phyloP scores from a whole-genome alignment of 2,329 filamentous ascomycete species.

The Aspergillus pseudonomiae region DNA sequence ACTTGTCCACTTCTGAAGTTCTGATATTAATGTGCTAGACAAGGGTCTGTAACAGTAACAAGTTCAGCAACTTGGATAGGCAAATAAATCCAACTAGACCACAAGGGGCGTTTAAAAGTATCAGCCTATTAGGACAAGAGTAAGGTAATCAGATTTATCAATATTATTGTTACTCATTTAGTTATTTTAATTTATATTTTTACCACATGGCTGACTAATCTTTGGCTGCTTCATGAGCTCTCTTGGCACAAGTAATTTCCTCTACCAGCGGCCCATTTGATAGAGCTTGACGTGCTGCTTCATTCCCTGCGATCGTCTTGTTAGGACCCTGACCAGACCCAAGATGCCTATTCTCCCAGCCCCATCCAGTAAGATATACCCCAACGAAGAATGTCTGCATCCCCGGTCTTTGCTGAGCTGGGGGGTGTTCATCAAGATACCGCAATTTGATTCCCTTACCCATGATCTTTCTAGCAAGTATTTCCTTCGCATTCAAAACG shows the following conservation, averaged over 20 bases:
- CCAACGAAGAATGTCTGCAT: conserved; percentile 48
- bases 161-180: too few species aligned
- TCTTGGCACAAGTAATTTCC: conserved; percentile 41
- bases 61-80: too few species aligned
- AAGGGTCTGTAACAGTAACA: too few species aligned
- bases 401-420: conserved; percentile 37
- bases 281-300: conserved; percentile 47
- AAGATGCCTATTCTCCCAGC: conserved; percentile 47
- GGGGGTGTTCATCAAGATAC: conserved; percentile 56
- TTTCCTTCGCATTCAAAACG: conserved; percentile 55
- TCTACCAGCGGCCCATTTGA: conserved; percentile 42
- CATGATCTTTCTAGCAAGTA: conserved; percentile 56
- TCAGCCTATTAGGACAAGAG: too few species aligned
- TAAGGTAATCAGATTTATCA: too few species aligned
- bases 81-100: too few species aligned
- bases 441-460: conserved; percentile 61
- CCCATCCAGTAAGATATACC: conserved; percentile 53
- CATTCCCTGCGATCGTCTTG: conserved; percentile 49
- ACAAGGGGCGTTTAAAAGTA: too few species aligned
- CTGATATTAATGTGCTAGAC: too few species aligned
- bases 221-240: conserved; percentile 10
- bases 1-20: too few species aligned
- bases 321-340: conserved; percentile 49
- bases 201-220: neutral
- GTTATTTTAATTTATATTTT: neutral